Conservation (phyloP, 1,284 basidiomycete genomes). For the Grifola frondosa region DNA sequence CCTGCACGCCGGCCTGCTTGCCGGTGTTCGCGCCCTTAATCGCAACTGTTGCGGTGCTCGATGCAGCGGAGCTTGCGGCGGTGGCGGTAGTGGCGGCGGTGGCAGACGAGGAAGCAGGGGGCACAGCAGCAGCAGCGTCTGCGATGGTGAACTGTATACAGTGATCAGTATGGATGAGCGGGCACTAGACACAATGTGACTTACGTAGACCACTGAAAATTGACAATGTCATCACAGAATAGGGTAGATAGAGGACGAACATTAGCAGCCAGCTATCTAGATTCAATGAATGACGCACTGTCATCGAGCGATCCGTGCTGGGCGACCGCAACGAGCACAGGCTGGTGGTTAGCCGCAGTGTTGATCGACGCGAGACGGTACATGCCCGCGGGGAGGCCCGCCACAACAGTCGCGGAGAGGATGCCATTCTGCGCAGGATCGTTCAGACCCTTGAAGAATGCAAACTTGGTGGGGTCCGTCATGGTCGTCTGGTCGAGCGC, state of each 20-base stretch:
- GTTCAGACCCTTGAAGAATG: conserved; percentile 72
- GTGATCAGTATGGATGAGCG: neutral
- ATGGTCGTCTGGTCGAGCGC: conserved; percentile 52
- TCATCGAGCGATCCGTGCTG: conserved; percentile 53
- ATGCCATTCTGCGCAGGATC: conserved; percentile 44
- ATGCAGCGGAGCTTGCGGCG: conserved; percentile 13
- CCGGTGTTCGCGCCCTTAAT: conserved; percentile 22
- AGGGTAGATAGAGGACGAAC: too few species aligned
- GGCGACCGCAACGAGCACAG: conserved; percentile 48
- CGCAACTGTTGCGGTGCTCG: conserved; percentile 13
- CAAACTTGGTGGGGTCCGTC: conserved; percentile 57
- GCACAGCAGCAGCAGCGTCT: conserved; percentile 21
- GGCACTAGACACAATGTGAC: too few species aligned
- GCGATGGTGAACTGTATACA: conserved; percentile 48
- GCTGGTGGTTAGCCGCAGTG: conserved; percentile 61
- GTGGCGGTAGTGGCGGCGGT: conserved; percentile 14
- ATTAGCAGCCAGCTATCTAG: too few species aligned
- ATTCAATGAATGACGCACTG: conserved; percentile 20
- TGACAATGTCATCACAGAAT: too few species aligned
- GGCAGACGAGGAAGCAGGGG: conserved; percentile 6
- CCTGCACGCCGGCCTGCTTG: conserved; percentile 18
- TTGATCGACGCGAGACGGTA: conserved; percentile 63
- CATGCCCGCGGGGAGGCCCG: conserved; percentile 50
- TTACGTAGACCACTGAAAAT: conserved; percentile 62
- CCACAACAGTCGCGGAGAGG: conserved; percentile 50